Evolutionary conservation across 306 rosid species (phyloP), one percentile per base, ranked within the genome.

Genomic region (Begonia fuchsioides): DNA sequence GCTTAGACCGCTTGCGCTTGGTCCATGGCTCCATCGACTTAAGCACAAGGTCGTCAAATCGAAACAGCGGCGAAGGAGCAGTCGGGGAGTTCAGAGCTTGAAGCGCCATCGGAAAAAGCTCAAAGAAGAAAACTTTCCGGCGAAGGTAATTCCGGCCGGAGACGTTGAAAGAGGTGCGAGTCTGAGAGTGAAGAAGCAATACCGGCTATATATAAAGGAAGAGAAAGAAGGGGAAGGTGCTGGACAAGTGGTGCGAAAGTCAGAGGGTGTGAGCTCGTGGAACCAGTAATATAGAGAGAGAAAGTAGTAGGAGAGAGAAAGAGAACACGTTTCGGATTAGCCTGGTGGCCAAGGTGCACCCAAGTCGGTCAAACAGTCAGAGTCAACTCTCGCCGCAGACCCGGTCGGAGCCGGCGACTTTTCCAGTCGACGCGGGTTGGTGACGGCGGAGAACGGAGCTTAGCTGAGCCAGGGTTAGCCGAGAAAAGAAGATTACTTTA

Each of bases 71-170:
- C 9, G 76, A 15, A 0, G 93, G 64, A 4, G 86, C 12, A 12
- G 94, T 77, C 0, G 96, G 87, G 11, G 98, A 92, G 64, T 77
- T 78, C 8, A 92, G 76, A 51, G 98, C 94, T 82, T 92, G 80
- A 2, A 82, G 32, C 47, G 96, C 98, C 98, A 92, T 90, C 26
- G 3, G 50, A 18, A 6, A 6, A 59, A n/a, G 17, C 8, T 11
- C 3, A 16, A n/a, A 14, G 2, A 40, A 12, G 5, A 15, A 41
- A 58, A 13, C 14, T 17, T 0, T 0, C 19, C 44, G 47, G 44
- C 11, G 17, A 3, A 2, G 35, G 17, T 15, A n/a, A 19, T 8
- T 17, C 12, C 20, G 5, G 39, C 15, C 38, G 15, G 12, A 5
- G 5, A 9, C 1, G 56, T 46, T 9, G 66, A 12, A 45, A 12